Evolutionary conservation across 2,329 filamentous ascomycete species (phyloP).

Genomic region (Davidsoniella eucalypti): DNA sequence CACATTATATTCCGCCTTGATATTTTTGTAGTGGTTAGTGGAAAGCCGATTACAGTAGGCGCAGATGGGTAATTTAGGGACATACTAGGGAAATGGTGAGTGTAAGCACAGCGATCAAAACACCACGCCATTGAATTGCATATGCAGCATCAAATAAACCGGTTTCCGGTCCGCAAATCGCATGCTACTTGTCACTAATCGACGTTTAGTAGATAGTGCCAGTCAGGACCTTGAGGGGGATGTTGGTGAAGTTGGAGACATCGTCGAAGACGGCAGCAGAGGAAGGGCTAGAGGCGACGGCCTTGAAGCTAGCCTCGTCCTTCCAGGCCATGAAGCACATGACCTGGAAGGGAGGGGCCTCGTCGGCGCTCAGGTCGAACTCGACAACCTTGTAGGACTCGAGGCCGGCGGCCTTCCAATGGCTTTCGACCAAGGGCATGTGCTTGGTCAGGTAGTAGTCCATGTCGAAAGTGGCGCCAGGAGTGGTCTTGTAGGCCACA

Average conservation of each 20-base stretch:
- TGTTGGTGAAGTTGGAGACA: conserved; percentile 20
- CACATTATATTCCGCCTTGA: too few species aligned
- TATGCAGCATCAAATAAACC: too few species aligned
- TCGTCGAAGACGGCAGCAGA: conserved; percentile 18
- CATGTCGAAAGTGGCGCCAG: conserved; percentile 25
- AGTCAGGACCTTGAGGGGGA: conserved; percentile 3
- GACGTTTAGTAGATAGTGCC: conserved; percentile 4
- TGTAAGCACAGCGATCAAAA: too few species aligned
- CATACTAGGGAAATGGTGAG: too few species aligned
- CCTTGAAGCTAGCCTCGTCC: conserved; percentile 16
- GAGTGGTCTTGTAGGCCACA: conserved; percentile 6
- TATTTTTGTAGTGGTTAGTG: too few species aligned
- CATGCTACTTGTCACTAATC: too few species aligned
- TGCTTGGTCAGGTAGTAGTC: conserved; percentile 31
- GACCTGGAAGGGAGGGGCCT: conserved; percentile 15
- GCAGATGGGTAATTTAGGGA: too few species aligned
- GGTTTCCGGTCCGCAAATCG: too few species aligned
- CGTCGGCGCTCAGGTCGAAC: conserved; percentile 15
- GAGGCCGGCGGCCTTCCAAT: conserved; percentile 25
- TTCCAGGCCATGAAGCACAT: conserved; percentile 20
- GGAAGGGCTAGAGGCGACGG: neutral
- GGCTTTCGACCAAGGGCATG: conserved; percentile 26
- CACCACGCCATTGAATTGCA: too few species aligned
- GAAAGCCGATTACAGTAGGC: too few species aligned
- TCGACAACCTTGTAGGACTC: conserved; percentile 21